Conservation (phyloP, 2,329 filamentous ascomycete species). For the Magnaporthales sp. region DNA sequence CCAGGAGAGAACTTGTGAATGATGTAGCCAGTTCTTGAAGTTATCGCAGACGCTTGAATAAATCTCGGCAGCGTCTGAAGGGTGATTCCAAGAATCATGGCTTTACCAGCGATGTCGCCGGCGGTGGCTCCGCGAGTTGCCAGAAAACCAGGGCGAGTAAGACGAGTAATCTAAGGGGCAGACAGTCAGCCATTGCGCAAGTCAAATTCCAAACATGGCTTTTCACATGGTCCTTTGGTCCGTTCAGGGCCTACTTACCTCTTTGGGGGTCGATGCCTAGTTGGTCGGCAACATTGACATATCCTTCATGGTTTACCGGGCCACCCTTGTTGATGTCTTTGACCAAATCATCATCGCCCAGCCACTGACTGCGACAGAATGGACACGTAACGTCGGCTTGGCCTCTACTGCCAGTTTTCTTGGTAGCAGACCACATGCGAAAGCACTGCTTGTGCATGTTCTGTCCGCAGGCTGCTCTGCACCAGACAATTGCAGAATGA, state of each 20-base stretch:
- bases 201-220: not conserved
- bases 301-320: constrained; percentile 39
- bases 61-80: not conserved
- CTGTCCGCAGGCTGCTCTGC: constrained; percentile 41
- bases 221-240: not conserved
- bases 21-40: not conserved
- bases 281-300: constrained; percentile 52
- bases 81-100: not conserved
- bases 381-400: constrained; percentile 44
- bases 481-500: constrained; percentile 34
- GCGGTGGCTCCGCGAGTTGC: not conserved
- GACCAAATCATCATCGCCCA: constrained; percentile 33
- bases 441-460: constrained; percentile 48
- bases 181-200: not conserved
- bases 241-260: constrained; percentile 26
- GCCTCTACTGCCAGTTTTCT: constrained; percentile 23
- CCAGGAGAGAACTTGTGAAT: not conserved
- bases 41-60: not conserved
- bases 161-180: not conserved
- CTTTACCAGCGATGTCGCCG: not conserved
- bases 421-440: constrained; percentile 42
- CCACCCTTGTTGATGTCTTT: constrained; percentile 34
- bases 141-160: constrained; percentile 3
- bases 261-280: constrained; percentile 46
- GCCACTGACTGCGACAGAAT: constrained; percentile 51